These are phyloP conservation scores for Colletotrichum neosansevieriae DNA, from an alignment of 2,329 filamentous ascomycete species.

Conservation along the genomic window DNA sequence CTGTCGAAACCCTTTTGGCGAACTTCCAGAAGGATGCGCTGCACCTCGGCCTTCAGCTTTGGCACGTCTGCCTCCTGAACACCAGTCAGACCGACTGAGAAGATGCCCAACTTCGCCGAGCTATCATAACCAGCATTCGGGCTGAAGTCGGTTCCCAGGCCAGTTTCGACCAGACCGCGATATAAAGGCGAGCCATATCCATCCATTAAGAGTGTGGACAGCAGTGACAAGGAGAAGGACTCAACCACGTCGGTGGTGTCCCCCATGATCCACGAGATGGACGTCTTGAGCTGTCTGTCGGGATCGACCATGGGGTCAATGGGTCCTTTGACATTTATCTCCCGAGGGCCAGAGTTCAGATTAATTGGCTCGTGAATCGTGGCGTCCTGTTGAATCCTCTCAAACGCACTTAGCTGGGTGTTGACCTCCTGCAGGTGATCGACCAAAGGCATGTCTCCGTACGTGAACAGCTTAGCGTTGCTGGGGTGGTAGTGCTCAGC, in stretches of 20 bases:
- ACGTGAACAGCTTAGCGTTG: conserved; percentile 96
- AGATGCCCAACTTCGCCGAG: conserved; percentile 81
- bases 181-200: conserved; percentile 97
- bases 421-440: conserved; percentile 86
- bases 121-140: conserved; percentile 94
- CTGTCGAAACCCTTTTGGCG: conserved; percentile 85
- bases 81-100: conserved; percentile 92
- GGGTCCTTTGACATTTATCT: conserved; percentile 82
- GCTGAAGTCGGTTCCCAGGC: conserved; percentile 92
- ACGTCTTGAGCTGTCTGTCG: conserved; percentile 93
- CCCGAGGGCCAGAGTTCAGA: conserved; percentile 73
- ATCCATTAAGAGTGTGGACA: conserved; percentile 88
- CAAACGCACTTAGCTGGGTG: conserved; percentile 78
- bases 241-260: conserved; percentile 86
- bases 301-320: conserved; percentile 87
- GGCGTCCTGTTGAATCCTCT: conserved; percentile 75
- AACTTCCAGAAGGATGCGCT: conserved; percentile 77
- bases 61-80: conserved; percentile 83
- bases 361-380: conserved; percentile 83
- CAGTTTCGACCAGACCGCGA: conserved; percentile 86
- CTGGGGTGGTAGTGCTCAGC: conserved; percentile 96
- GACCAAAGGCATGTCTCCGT: conserved; percentile 88
- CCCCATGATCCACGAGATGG: conserved; percentile 90
- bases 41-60: conserved; percentile 80
- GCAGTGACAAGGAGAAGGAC: conserved; percentile 85